Percentiles rank a stretch among this genome's conserved stretches.
phyloP scores from a whole-genome alignment of 345 rosid species.

The Syzygium grande region DNA sequence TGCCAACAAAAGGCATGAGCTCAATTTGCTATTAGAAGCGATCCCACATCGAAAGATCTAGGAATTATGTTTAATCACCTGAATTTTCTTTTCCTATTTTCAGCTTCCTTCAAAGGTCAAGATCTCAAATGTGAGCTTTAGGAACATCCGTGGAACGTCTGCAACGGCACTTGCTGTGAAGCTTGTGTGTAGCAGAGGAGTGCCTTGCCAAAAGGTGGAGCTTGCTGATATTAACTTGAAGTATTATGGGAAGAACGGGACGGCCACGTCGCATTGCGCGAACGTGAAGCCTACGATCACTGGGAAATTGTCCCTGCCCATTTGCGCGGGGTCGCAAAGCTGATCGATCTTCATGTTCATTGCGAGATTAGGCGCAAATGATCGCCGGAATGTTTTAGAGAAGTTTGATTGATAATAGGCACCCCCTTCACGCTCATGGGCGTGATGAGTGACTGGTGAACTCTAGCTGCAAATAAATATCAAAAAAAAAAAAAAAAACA shows the following conservation, averaged over 20 bases:
- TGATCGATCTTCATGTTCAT: background rate
- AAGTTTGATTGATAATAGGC: background rate
- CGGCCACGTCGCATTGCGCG: constrained; percentile 22
- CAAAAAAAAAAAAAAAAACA: background rate
- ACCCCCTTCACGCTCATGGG: background rate
- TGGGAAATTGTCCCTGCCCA: background rate
- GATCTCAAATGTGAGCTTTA: constrained; percentile 36
- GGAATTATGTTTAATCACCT: background rate
- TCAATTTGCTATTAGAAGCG: background rate
- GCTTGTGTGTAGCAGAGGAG: constrained; percentile 33
- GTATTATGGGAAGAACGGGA: constrained; percentile 24
- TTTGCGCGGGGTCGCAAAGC: background rate
- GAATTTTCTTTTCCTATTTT: background rate
- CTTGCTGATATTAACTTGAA: constrained; percentile 23
- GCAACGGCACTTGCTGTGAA: constrained; percentile 24
- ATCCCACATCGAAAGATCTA: background rate
- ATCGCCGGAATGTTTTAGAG: background rate
- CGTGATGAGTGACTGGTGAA: background rate
- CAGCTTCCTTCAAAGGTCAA: constrained; percentile 31
- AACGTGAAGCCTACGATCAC: constrained; percentile 24
- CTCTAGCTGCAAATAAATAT: background rate
- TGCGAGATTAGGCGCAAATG: background rate
- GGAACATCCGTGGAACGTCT: constrained; percentile 33
- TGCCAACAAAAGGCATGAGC: constrained; percentile 24
- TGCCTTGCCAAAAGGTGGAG: constrained; percentile 32